Conservation (phyloP, 441 rosid genomes). For the Erysimum cheiri region DNA sequence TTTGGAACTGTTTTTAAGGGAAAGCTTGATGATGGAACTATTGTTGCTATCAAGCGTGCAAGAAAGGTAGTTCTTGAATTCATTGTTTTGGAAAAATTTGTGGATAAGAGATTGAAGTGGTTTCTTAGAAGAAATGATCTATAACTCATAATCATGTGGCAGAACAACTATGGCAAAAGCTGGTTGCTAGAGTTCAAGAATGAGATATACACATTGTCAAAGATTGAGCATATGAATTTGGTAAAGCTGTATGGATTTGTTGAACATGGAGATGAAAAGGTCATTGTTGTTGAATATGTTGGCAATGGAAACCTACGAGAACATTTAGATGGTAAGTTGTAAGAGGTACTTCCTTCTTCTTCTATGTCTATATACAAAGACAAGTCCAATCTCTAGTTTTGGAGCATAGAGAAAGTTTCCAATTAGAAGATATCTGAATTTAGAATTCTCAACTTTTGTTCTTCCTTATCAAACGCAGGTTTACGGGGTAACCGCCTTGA, state of each 20-base stretch:
- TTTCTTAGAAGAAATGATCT: neutral
- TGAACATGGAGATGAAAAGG: constrained; percentile 67
- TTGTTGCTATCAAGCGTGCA: constrained; percentile 73
- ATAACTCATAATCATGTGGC: constrained; percentile 37
- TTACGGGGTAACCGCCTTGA: constrained; percentile 62
- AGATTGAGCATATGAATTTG: constrained; percentile 89
- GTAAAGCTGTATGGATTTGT: constrained; percentile 77
- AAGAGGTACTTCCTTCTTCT: constrained; percentile 28
- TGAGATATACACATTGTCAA: constrained; percentile 76
- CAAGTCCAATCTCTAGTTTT: neutral
- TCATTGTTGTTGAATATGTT: constrained; percentile 77
- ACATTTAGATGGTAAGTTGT: constrained; percentile 81
- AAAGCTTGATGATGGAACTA: constrained; percentile 61
- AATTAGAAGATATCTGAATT: neutral
- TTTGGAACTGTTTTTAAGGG: constrained; percentile 68
- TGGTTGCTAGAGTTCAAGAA: constrained; percentile 73
- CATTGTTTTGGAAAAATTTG: neutral
- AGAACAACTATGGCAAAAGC: constrained; percentile 56
- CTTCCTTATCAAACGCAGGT: constrained; percentile 49
- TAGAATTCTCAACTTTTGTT: neutral
- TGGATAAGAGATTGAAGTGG: neutral
- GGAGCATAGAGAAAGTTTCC: neutral
- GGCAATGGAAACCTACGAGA: constrained; percentile 77
- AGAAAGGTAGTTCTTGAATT: constrained; percentile 53
- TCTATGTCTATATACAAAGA: neutral